These are phyloP conservation scores for Microcera coccophila DNA, from an alignment of 2,329 filamentous ascomycete genomes.

Conservation along the genomic window DNA sequence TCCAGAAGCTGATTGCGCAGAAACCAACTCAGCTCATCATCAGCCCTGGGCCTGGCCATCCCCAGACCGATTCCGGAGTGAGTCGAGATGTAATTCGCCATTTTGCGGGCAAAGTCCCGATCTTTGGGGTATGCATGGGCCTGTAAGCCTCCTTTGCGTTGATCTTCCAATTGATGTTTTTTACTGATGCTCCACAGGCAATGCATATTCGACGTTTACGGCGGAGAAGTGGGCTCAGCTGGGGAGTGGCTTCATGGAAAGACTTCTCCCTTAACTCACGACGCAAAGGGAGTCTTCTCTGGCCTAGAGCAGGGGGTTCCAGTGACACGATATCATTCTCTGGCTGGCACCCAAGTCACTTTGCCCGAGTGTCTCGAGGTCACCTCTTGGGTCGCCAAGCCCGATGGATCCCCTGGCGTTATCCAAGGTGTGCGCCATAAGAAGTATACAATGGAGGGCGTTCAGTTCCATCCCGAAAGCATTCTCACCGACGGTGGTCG, in stretches of 20 bases:
- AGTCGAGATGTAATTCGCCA: constrained; percentile 87
- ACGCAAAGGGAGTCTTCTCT: constrained; percentile 85
- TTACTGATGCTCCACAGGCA: constrained; percentile 51
- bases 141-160: constrained; percentile 54
- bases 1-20: constrained; percentile 77
- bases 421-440: constrained; percentile 98
- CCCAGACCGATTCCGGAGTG: constrained; percentile 83
- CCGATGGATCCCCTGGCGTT: constrained; percentile 74
- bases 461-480: constrained; percentile 97
- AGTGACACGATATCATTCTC: constrained; percentile 93
- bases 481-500: constrained; percentile 89
- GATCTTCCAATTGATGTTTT: constrained; percentile 2
- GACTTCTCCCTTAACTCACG: constrained; percentile 85
- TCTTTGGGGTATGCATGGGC: constrained; percentile 98
- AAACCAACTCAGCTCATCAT: constrained; percentile 92
- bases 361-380: constrained; percentile 83
- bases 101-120: constrained; percentile 90
- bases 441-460: constrained; percentile 84
- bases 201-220: constrained; percentile 93
- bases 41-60: constrained; percentile 92
- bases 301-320: constrained; percentile 75
- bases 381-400: constrained; percentile 79
- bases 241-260: constrained; percentile 97
- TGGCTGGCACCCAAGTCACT: constrained; percentile 86
- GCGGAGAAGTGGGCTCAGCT: constrained; percentile 84